Conservation (phyloP, 352 stramenopile genomes). For the Globisporangium cederbergense region DNA sequence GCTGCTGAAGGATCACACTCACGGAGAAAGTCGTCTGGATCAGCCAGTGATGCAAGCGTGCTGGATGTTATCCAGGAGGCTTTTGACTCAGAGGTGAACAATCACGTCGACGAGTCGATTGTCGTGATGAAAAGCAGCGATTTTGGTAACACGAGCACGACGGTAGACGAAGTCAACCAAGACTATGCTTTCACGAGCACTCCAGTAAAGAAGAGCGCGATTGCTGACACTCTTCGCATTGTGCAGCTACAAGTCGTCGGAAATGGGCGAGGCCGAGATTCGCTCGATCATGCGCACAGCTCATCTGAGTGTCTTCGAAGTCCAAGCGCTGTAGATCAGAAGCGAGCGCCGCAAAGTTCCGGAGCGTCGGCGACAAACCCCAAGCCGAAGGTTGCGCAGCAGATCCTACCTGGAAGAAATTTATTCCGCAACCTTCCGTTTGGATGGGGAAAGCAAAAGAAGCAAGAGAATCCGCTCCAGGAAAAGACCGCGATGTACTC, state of each 20-base stretch:
- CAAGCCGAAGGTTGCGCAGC: neutral
- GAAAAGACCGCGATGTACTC: slow-evolving; percentile 10
- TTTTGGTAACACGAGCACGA: neutral
- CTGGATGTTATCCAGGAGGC: slow-evolving; percentile 10
- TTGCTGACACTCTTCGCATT: slow-evolving; percentile 17
- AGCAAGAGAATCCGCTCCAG: neutral
- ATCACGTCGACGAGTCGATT: slow-evolving; percentile 12
- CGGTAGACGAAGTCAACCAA: neutral
- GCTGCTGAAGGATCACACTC: neutral
- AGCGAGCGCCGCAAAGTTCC: neutral
- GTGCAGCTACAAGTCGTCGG: slow-evolving; percentile 14
- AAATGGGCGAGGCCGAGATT: neutral
- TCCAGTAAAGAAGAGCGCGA: neutral
- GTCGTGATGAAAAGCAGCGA: slow-evolving; percentile 8
- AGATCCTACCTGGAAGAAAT: neutral
- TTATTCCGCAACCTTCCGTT: neutral
- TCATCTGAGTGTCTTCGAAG: neutral
- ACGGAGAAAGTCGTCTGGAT: slow-evolving; percentile 9
- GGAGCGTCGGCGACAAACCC: neutral
- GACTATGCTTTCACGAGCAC: neutral
- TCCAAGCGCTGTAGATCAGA: neutral
- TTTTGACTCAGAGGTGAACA: slow-evolving; percentile 6
- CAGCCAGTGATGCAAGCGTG: neutral
- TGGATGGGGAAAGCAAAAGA: slow-evolving; percentile 1
- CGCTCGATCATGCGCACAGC: neutral